Percentiles rank a stretch among this genome's conserved stretches.
phyloP scores from a whole-genome alignment of 139 green algal species.

The Diplosphaera chodatii region DNA sequence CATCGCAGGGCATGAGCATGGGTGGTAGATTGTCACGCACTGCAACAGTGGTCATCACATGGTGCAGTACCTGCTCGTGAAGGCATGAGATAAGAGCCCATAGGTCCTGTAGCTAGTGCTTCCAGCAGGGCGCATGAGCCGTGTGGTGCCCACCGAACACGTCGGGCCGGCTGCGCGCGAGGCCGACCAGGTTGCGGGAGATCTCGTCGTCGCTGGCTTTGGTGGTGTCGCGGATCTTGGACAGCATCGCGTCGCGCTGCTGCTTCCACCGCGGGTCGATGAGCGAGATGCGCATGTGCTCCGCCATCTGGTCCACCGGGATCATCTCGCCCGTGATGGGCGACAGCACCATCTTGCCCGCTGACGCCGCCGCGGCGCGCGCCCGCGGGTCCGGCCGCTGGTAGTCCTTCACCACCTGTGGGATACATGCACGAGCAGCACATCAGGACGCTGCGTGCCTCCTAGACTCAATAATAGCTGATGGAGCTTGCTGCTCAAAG shows the following conservation, averaged over 20 bases:
- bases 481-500: too few relatives aligned
- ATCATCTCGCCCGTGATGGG: slow-evolving; percentile 91
- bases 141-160: slow-evolving; percentile 93
- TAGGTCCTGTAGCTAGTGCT: too few relatives aligned
- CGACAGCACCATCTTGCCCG: slow-evolving; percentile 83
- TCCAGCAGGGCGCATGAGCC: too few relatives aligned
- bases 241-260: slow-evolving; percentile 91
- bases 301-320: slow-evolving; percentile 70
- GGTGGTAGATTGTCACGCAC: too few relatives aligned
- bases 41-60: too few relatives aligned
- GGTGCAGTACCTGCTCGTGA: too few relatives aligned
- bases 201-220: slow-evolving; percentile 93
- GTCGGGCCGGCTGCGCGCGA: slow-evolving; percentile 84
- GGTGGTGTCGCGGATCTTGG: slow-evolving; percentile 75
- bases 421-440: slow-evolving; percentile 20
- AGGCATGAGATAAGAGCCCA: too few relatives aligned
- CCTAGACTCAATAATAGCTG: too few relatives aligned
- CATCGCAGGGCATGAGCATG: too few relatives aligned
- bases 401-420: slow-evolving; percentile 86
- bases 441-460: too few relatives aligned
- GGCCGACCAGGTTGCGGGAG: slow-evolving; percentile 74
- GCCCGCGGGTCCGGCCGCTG: slow-evolving; percentile 43
- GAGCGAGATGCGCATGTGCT: slow-evolving; percentile 85
- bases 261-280: slow-evolving; percentile 91
- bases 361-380: slow-evolving; percentile 5